Evolutionary conservation across 768 basidiomycete species (phyloP).

Genomic region (Nidularia pulvinata): DNA sequence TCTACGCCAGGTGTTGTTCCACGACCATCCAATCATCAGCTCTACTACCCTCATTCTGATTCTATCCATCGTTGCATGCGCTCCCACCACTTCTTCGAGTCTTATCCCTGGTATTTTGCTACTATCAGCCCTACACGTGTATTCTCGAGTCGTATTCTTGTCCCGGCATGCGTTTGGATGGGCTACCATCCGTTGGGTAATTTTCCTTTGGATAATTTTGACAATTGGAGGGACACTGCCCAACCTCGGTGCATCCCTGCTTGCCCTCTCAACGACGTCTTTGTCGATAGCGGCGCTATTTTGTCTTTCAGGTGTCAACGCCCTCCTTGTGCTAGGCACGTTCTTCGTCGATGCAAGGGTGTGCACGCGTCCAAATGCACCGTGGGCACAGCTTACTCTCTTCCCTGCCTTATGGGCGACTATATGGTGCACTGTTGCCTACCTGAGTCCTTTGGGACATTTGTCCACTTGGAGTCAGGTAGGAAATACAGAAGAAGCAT

Average conservation of each 20-base stretch:
- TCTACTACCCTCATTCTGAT: constrained; percentile 20
- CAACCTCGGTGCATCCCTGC: constrained; percentile 38
- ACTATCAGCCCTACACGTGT: constrained; percentile 31
- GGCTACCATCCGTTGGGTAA: constrained; percentile 26
- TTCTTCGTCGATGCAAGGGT: constrained; percentile 37
- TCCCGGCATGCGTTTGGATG: constrained; percentile 14
- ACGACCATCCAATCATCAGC: constrained; percentile 10
- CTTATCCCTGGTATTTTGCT: constrained; percentile 15
- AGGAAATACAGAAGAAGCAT: constrained; percentile 52
- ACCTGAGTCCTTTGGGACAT: constrained; percentile 66
- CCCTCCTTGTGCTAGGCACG: constrained; percentile 35
- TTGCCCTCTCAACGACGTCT: constrained; percentile 54
- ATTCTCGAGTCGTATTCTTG: constrained; percentile 32
- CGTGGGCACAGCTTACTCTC: constrained; percentile 47
- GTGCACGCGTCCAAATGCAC: constrained; percentile 20
- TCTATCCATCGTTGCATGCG: constrained; percentile 8
- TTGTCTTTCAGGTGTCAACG: constrained; percentile 38
- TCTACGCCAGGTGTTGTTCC: constrained; percentile 21
- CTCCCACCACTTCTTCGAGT: constrained; percentile 17
- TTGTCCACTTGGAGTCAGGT: too few species aligned
- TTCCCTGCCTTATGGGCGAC: constrained; percentile 76
- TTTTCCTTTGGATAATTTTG: constrained; percentile 15
- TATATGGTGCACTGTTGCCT: constrained; percentile 53
- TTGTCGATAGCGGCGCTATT: constrained; percentile 48
- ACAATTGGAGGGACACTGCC: constrained; percentile 38